These are phyloP conservation scores for Aspergillus bombycis DNA, from an alignment of 2,329 filamentous ascomycete species.

Conservation along the genomic window DNA sequence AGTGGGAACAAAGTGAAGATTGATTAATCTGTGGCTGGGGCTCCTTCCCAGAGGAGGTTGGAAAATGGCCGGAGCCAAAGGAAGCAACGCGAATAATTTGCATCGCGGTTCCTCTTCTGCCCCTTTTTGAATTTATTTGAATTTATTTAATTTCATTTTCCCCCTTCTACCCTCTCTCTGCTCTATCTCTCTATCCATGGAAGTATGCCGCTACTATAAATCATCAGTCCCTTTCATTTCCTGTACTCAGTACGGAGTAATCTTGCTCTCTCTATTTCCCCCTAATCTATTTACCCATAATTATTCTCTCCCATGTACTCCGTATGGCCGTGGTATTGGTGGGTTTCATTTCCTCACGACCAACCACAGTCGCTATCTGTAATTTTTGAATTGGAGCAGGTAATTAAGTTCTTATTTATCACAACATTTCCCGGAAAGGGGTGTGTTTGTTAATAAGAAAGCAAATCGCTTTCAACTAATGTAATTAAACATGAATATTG, in stretches of 20 bases:
- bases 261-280: not conserved
- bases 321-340: not conserved
- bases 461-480: not conserved
- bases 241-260: not conserved
- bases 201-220: not conserved
- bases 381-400: not conserved
- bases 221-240: too few relatives aligned
- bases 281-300: not conserved
- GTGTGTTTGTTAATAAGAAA: not conserved
- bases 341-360: not conserved
- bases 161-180: not conserved
- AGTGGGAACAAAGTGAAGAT: constrained; percentile 9
- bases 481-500: constrained; percentile 3
- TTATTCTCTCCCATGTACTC: not conserved
- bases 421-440: not conserved
- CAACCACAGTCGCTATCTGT: not conserved
- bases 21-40: constrained; percentile 15
- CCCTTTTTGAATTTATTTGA: not conserved
- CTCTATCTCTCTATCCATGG: not conserved
- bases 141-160: too few relatives aligned
- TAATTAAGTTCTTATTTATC: constrained; percentile 2
- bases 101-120: not conserved
- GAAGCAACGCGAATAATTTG: constrained; percentile 1
- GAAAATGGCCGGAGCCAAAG: not conserved
- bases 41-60: not conserved